Base-by-base conservation (phyloP, 768 basidiomycete genomes). In the Suillus clintonianus region DNA sequence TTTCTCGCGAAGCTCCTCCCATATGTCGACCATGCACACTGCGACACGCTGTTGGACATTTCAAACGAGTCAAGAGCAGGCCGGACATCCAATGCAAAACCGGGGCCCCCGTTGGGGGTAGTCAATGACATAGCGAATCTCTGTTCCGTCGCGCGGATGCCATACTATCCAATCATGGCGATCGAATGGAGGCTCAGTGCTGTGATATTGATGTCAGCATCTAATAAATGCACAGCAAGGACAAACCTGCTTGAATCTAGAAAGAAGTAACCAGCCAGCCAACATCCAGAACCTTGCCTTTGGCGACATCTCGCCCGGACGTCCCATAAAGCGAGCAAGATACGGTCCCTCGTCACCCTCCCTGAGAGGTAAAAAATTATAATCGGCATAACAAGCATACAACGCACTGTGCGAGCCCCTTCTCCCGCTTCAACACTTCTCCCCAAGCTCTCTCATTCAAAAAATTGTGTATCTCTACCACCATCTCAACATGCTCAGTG, bases 381-480 rank as follows among this genome's bases (percentile, higher is more conserved):
- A 39, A 59, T 19, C 11, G 2, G 30, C 53, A 61, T n/a, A 45
- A 19, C 10, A 54, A 59, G 60, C 27, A 11, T 5, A 13, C 24
- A 45, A 47, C 74, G 34, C 60, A 76, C 76, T 61, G 68, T 39
- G 74, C 69, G 60, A 78, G 77, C 70, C 87, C 81, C 73, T 84
- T 85, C 78, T 99, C 97, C 97, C 97, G 99, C 74, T 86, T 90
- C 64, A 93, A 75, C 4, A 99, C 97, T 77, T 99, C 95, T 59
- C 86, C 79, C 97, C 97, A 99, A 19, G 97, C 97, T 74, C 89
- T 84, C 79, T 99, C 97, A 71, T 99, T 99, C 76, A 99, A 75
- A 69, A 96, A 98, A 75, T 99, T 99, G 74, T 99, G 97, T 41
- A 99, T 98, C 65, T 95, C 89, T 50, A 99, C 97, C 93, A 99